Evolutionary conservation across 208 protist genomes (phyloP).

Genomic region (Perkinsela sp.): DNA sequence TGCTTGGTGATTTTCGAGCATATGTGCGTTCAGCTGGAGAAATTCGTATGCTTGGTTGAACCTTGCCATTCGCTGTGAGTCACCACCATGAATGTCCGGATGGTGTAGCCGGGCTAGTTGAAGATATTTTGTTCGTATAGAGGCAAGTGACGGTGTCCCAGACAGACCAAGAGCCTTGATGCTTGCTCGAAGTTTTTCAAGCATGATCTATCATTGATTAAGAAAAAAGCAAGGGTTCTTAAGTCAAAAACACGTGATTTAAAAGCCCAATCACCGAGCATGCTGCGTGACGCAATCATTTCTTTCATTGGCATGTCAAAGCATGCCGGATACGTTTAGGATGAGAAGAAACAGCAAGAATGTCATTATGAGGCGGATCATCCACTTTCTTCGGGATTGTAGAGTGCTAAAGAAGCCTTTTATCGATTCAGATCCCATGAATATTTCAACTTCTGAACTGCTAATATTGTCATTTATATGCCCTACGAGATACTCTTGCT

Average conservation of each 20-base stretch:
- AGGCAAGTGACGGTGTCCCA: background rate
- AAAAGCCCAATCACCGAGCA: too few species aligned
- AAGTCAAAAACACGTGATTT: too few species aligned
- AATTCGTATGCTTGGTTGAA: conserved; percentile 62
- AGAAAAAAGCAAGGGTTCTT: too few species aligned
- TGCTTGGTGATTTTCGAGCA: conserved; percentile 8
- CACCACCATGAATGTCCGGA: conserved; percentile 47
- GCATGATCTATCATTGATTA: too few species aligned
- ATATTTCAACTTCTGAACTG: background rate
- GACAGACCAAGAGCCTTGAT: background rate
- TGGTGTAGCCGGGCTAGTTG: conserved; percentile 49
- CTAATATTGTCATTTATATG: background rate
- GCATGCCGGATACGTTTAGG: too few species aligned
- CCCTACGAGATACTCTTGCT: background rate
- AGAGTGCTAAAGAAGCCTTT: too few species aligned
- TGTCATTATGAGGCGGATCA: too few species aligned
- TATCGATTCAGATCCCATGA: too few species aligned
- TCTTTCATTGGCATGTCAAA: too few species aligned
- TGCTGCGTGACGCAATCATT: too few species aligned
- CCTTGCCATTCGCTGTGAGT: conserved; percentile 45
- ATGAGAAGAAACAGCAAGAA: too few species aligned
- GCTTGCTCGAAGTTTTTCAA: background rate
- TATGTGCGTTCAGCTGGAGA: conserved; percentile 25
- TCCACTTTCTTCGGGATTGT: too few species aligned
- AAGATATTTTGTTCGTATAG: conserved; percentile 38